Conservation (phyloP, 2,329 filamentous ascomycete species). For the Cladosporium sp. region DNA sequence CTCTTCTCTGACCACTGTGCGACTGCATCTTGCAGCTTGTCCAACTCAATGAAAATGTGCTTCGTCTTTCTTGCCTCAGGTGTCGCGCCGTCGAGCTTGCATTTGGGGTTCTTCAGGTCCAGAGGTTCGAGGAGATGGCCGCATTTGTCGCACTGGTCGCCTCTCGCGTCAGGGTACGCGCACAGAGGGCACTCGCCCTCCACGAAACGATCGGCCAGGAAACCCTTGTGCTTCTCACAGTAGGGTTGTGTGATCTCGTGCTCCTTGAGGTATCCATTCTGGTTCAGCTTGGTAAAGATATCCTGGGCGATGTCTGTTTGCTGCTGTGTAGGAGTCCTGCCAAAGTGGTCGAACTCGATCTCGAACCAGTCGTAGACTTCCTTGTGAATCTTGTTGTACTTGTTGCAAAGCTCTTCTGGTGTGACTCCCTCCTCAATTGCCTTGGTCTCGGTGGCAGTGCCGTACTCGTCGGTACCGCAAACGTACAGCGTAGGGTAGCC, state of each 20-base stretch:
- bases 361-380: conserved; percentile 96
- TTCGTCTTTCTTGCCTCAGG: conserved; percentile 79
- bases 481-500: conserved; percentile 77
- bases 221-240: conserved; percentile 61
- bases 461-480: conserved; percentile 91
- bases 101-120: conserved; percentile 73
- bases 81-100: conserved; percentile 82
- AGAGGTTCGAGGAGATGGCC: conserved; percentile 46
- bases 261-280: conserved; percentile 86
- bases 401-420: conserved; percentile 80
- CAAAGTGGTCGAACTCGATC: conserved; percentile 92
- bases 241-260: conserved; percentile 84
- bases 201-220: conserved; percentile 81
- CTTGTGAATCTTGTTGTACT: conserved; percentile 86
- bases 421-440: conserved; percentile 82
- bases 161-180: conserved; percentile 48
- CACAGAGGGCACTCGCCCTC: conserved; percentile 76
- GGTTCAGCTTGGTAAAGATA: conserved; percentile 81
- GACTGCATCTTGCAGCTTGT: conserved; percentile 74
- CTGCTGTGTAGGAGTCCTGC: conserved; percentile 79
- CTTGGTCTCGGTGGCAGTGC: conserved; percentile 93
- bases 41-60: conserved; percentile 83
- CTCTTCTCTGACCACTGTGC: conserved; percentile 72
- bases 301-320: conserved; percentile 92
- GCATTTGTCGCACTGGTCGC: conserved; percentile 54